Percentiles rank a stretch among this genome's conserved stretches.
phyloP scores from a whole-genome alignment of 169 alveolate genomes.

The Besnoitia besnoiti region DNA sequence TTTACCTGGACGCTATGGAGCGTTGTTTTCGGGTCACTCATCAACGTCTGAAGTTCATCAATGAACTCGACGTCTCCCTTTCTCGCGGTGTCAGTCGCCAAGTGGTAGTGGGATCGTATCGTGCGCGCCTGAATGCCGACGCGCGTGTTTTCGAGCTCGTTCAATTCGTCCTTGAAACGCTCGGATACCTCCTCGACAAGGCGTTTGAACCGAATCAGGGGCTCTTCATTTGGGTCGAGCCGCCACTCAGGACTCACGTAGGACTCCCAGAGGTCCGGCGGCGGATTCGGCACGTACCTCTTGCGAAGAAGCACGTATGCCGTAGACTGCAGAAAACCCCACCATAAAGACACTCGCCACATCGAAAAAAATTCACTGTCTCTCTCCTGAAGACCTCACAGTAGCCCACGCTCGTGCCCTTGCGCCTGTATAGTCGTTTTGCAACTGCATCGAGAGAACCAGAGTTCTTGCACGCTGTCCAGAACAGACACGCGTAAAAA shows the following conservation, averaged over 20 bases:
- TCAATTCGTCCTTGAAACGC: neutral
- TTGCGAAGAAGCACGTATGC: neutral
- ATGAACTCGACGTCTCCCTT: neutral
- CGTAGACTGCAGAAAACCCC: neutral
- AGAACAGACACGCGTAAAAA: too few relatives aligned
- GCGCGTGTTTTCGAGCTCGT: slow-evolving; percentile 18
- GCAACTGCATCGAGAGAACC: neutral
- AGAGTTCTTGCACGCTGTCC: neutral
- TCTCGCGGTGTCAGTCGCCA: neutral
- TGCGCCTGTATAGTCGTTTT: too few relatives aligned
- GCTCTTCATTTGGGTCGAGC: neutral
- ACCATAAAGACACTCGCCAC: neutral
- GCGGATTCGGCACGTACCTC: slow-evolving; percentile 6
- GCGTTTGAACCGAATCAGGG: neutral
- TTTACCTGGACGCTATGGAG: neutral
- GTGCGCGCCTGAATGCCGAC: neutral
- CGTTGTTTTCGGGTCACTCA: neutral
- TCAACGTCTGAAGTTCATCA: neutral
- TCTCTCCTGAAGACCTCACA: neutral
- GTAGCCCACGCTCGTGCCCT: neutral
- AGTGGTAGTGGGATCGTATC: neutral
- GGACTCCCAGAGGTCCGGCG: neutral
- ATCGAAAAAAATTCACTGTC: neutral
- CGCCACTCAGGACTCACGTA: slow-evolving; percentile 2
- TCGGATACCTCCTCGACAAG: neutral